Evolutionary conservation across 169 alveolate species (phyloP), one percentile per base, ranked within the genome.

Genomic region (Plasmodium cynomolgi): DNA sequence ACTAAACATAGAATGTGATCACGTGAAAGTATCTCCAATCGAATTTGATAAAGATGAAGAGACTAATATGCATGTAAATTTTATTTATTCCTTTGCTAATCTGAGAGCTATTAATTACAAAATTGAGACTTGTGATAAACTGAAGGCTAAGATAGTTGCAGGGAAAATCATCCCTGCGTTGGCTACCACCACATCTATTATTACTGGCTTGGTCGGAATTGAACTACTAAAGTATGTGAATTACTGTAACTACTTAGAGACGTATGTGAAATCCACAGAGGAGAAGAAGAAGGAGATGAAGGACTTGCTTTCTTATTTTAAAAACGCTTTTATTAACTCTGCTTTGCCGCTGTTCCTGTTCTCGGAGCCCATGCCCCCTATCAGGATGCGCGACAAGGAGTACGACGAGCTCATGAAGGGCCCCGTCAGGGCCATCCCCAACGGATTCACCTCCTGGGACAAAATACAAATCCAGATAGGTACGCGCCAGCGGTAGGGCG

Each of bases 161-260:
- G 99, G 99, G 31, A 99, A 99, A 96, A 99, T 99, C 84, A 99
- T 99, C 41, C 99, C 99, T 29, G 99, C 99, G 73, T 98, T 99
- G 71, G 99, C 99, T 68, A 99, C 99, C 31, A 99, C 99, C 29
- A 99, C 99, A 17, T 99, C 99, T 37, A 99, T 99, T 99, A 97
- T 98, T 77, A 98, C 99, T 17, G 99, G 99, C 1, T 95, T 98
- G 85, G 99, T 99, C 9, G 97, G 99, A 72, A 95, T 98, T 37
- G 99, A 99, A 95, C 93, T 99, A 92, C 93, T 98, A 95, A 98
- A 98, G 84, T 84, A 96, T 74, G 91, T 96, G 31, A 81, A 88
- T 58, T 92, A 96, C 85, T 79, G 83, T 85, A 93, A 81, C 50
- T 83, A 82, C 58, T 81, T 93, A 31, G 93, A 93, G 29, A 92